Evolutionary conservation across 768 basidiomycete species (phyloP), one percentile per base, ranked within the genome.

Genomic region (Rhodocollybia butyracea): DNA sequence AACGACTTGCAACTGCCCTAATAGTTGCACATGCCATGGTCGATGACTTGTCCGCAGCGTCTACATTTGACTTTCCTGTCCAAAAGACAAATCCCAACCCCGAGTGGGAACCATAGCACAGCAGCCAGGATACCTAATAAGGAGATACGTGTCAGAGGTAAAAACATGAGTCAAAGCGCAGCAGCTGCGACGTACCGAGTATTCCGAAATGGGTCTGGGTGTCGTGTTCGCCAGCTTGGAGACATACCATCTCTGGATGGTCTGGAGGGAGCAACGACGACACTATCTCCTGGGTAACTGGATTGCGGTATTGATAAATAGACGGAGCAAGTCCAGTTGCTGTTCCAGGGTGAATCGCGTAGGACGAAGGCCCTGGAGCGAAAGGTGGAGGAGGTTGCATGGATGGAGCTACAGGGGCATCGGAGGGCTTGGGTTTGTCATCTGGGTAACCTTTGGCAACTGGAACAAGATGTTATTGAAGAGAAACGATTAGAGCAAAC

Each of bases 81-180:
- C 24, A 94, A 74, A 8, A 93, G 68, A 63, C 91, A 94, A 5
- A 88, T 71, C 2, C 84, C 89, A 36, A 94, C 77, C 4, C 91
- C 91, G 0, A 92, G 69, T 3, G 91, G 91, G 73, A 94, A 94
- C 91, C 89, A 93, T 57, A 93, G 73, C 24, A 94, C 71, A 3
- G 91, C 91, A 7, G 88, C 88, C n/a, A 94, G 70, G 30, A 93
- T 69, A 53, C 91, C 90, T 91, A 58, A 31, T 27, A 48, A 45
- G 2, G 5, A 46, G 39, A n/a, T 17, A 17, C n/a, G 7, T 6
- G 48, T 42, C 15, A 38, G 50, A 26, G 30, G 24, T 26, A 40
- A 29, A 24, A 54, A 36, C 11, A 46, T 7, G 8, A 7, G 22
- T 21, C 8, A 10, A 17, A 10, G 42, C 19, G 19, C 34, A 8